Base-by-base conservation (phyloP, 257 asterid genomes). In the Penstemon barbatus region DNA sequence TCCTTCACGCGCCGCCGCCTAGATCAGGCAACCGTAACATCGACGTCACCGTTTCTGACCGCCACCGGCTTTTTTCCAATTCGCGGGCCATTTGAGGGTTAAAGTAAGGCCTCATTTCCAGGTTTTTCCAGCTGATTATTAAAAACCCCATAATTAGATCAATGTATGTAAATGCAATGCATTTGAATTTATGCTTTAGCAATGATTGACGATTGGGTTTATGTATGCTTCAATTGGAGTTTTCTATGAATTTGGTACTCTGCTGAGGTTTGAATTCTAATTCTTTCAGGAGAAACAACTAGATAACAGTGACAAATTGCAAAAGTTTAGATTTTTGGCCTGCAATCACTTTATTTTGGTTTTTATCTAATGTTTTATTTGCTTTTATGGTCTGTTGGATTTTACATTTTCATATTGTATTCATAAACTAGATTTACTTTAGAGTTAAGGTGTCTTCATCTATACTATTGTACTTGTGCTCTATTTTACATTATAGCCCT, bases 1-100 rank as follows among this genome's bases (percentile, higher is more conserved):
- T 66, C 36, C 66, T 69, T 61, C 77, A 42, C 74, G 72, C 72
- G 75, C 75, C 58, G 76, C 76, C 67, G 1, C n/a, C 78, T 11
- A 65, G 77, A 74, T 70, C 78, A 39, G 56, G 58, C 61, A 40
- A 33, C 54, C 55, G 18, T 36, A 61, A n/a, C 57, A 12, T 69
- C 8, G 11, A 33, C 43, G 38, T 36, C 33, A 54, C 46, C 45
- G 37, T 36, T 37, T 39, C n/a, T 48, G 12, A 4, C 46, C 51
- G 43, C 46, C 44, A 57, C 38, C 10, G 33, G 33, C 9, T 3
- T 49, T 3, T 10, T 58, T 66, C 62, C 45, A 66, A 57, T 66
- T 64, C 54, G 18, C 41, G 37, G 8, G 48, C 43, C 33, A 39
- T 7, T 54, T 41, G 48, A 56, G 58, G 71, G 69, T 62, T 33